Conservation (phyloP, 805 yeast species). For the Starmerella potacharoeniae region DNA sequence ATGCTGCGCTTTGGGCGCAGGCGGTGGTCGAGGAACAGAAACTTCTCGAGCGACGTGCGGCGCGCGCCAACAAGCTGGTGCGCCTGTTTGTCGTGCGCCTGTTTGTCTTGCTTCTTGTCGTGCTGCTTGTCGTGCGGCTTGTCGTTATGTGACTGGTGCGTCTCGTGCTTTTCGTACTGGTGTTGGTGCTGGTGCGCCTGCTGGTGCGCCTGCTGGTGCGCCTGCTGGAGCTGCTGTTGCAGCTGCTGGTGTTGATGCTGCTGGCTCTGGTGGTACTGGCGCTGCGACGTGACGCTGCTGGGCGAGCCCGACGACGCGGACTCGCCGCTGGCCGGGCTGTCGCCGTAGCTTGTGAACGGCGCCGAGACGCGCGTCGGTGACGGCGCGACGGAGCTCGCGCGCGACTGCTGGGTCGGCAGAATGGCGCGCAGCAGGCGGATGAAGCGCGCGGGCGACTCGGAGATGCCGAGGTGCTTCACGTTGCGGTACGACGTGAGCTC, state of each 20-base stretch:
- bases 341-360: not conserved
- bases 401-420: conserved; percentile 8
- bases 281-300: not conserved
- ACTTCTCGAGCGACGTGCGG: conserved; percentile 21
- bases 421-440: conserved; percentile 41
- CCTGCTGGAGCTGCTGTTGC: not conserved
- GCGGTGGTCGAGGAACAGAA: conserved; percentile 19
- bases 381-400: not conserved
- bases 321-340: not conserved
- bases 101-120: not conserved
- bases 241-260: not conserved
- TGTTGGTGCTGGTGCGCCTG: not conserved
- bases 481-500: conserved; percentile 58
- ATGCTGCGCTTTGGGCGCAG: conserved; percentile 29
- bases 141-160: no score
- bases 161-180: not conserved
- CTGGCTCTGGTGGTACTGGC: not conserved
- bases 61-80: conserved; percentile 15
- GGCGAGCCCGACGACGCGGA: not conserved
- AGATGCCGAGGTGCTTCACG: conserved; percentile 35
- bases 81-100: not conserved
- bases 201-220: not conserved
- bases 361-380: conserved; percentile 6
- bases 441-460: conserved; percentile 45
- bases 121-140: not conserved